Percentiles rank a stretch among this genome's conserved stretches.
These are phyloP conservation scores for Geum urbanum DNA, from an alignment of 306 rosid species.

Conservation along the genomic window DNA sequence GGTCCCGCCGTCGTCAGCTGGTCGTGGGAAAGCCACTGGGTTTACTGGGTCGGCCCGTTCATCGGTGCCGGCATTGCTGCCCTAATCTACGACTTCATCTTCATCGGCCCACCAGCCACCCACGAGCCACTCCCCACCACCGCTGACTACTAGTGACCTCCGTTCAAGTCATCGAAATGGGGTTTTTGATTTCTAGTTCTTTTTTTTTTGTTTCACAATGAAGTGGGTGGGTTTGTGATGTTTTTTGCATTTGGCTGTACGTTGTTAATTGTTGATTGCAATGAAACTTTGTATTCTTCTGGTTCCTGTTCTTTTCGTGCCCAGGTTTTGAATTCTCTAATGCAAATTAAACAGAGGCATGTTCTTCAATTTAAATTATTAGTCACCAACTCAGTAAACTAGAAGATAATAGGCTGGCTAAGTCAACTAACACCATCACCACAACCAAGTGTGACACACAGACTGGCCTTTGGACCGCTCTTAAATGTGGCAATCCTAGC, in stretches of 20 bases:
- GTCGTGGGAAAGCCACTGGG: slow-evolving; percentile 75
- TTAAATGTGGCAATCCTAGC: neutral
- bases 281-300: slow-evolving; percentile 25
- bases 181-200: slow-evolving; percentile 15
- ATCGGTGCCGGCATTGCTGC: slow-evolving; percentile 62
- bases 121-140: slow-evolving; percentile 55
- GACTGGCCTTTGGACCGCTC: slow-evolving; percentile 4
- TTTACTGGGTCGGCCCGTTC: slow-evolving; percentile 71
- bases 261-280: slow-evolving; percentile 26
- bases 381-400: slow-evolving; percentile 10
- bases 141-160: slow-evolving; percentile 22
- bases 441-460: neutral
- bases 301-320: slow-evolving; percentile 17
- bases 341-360: neutral
- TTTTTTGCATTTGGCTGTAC: slow-evolving; percentile 29
- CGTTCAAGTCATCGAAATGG: slow-evolving; percentile 7
- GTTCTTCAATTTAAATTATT: neutral
- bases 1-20: slow-evolving; percentile 85
- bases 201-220: neutral
- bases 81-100: slow-evolving; percentile 45
- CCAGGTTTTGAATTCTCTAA: neutral
- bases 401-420: neutral
- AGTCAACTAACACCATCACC: neutral
- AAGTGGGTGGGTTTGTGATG: slow-evolving; percentile 13
- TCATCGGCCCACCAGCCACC: slow-evolving; percentile 50